Base-by-base conservation (phyloP, 2,329 filamentous ascomycete genomes). In the Ophiostoma fasciatum region DNA sequence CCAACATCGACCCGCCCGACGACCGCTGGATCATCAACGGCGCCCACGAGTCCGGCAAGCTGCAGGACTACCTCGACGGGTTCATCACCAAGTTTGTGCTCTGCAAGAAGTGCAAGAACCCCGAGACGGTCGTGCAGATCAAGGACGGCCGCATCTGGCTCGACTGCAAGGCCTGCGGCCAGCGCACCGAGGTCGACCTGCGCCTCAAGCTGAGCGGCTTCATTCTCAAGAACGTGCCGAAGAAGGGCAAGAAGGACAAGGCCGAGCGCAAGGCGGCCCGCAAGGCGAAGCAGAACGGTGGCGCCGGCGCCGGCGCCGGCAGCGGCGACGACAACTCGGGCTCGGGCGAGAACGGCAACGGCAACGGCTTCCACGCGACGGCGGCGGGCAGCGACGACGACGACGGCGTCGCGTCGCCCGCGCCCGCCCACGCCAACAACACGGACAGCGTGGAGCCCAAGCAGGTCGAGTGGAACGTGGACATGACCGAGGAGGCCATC, bases 21-120 rank as follows among this genome's bases (percentile, higher is more conserved):
- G 90, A 98, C 59, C 90, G 90, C 58, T 98, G 90, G 88, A 98
- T 98, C 65, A 96, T 98, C 74, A 98, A 98, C 64, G 90, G 90
- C 57, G 84, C 88, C 48, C 90, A 98, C 58, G 90, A 98, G 49
- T 78, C 88, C 44, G 65, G 70, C 59, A 96, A 96, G 70, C 80
- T 98, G 33, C 90, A 98, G 68, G 90, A 96, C 58, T 87, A 94
- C 51, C 82, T 98, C 33, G 88, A 96, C 58, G 87, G 87, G 51
- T 98, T 98, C 73, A 98, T 98, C 65, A 73, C 78, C 68, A 94
- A 84, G 66, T 98, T 96, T 49, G 90, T 98, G 52, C 85, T 98
- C 46, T 98, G 90, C 82, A 93, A 92, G 68, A 88, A 92, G 60
- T 98, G 90, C 79, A 94, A 94, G 76, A 98, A 98, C 61, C 90